Evolutionary conservation across 2,329 filamentous ascomycete genomes (phyloP).

Genomic region (Calonectria leucothoes): DNA sequence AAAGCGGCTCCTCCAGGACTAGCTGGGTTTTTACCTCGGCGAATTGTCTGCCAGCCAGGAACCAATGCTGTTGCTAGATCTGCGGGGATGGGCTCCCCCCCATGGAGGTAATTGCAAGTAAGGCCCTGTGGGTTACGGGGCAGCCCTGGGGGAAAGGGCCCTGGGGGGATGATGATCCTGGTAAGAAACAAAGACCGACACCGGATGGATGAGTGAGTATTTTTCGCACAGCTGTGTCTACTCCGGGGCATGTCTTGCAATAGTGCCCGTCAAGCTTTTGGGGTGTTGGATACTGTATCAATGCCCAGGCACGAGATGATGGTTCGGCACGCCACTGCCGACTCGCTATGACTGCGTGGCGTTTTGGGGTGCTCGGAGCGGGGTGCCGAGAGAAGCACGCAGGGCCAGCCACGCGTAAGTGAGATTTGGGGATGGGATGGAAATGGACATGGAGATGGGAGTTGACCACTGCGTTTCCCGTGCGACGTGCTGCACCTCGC

Average conservation of each 20-base stretch:
- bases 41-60: neutral
- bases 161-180: neutral
- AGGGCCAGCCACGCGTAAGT: neutral
- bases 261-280: too few relatives aligned
- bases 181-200: neutral
- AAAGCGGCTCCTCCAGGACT: conserved; percentile 7
- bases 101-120: conserved; percentile 5
- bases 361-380: neutral
- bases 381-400: neutral
- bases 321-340: conserved; percentile 3
- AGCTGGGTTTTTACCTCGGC: conserved; percentile 8
- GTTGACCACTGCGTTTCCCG: neutral
- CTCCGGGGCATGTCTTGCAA: too few relatives aligned
- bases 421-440: neutral
- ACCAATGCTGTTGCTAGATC: neutral
- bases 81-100: conserved; percentile 1
- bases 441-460: neutral
- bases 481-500: neutral
- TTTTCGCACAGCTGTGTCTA: too few relatives aligned
- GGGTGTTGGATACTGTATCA: neutral
- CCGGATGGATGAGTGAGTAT: neutral
- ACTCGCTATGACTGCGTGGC: conserved; percentile 13
- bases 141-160: neutral
- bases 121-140: neutral
- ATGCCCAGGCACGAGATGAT: neutral